A percentile compares a stretch with the other conserved stretches of the same genome.
Evolutionary conservation across 2,329 filamentous ascomycete species (phyloP).

Genomic region (Moelleriella libera): DNA sequence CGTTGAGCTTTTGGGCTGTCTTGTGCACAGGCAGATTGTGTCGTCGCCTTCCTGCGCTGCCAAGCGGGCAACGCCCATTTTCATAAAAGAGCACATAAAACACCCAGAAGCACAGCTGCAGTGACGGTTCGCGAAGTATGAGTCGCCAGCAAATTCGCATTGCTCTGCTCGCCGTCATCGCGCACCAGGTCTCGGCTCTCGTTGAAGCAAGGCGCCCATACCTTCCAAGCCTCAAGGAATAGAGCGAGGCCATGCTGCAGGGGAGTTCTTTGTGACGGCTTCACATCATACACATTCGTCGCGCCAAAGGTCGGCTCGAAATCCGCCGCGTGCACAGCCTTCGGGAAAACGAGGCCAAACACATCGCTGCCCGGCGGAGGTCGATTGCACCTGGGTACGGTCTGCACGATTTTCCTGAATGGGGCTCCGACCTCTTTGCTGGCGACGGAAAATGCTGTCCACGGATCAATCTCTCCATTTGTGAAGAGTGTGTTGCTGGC

Average conservation of each 20-base stretch:
- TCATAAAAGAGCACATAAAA: too few species aligned
- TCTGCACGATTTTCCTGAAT: conserved; percentile 1
- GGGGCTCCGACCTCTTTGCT: conserved; percentile 4
- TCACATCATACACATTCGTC: background rate
- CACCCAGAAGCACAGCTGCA: too few species aligned
- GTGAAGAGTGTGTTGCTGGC: conserved; percentile 13
- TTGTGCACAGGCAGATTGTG: too few species aligned
- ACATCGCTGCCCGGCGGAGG: conserved; percentile 1
- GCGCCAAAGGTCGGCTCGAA: conserved; percentile 2
- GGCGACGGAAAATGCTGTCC: conserved; percentile 8
- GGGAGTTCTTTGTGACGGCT: background rate
- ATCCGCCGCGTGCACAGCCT: conserved; percentile 6
- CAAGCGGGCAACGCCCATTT: too few species aligned
- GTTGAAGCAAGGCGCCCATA: conserved; percentile 7
- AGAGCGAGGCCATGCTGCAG: conserved; percentile 5
- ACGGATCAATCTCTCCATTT: conserved; percentile 16
- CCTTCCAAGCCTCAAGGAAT: conserved; percentile 6
- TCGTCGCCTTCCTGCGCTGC: too few species aligned
- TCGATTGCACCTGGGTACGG: conserved; percentile 3
- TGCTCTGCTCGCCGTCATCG: conserved; percentile 4
- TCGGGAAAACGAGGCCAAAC: conserved; percentile 5
- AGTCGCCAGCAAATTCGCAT: background rate
- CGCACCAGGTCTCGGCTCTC: conserved; percentile 6
- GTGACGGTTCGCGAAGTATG: too few species aligned
- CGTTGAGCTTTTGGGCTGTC: too few species aligned